Evolutionary conservation across 805 yeast species (phyloP).

Genomic region (Saccharomycopsis guyanensis): DNA sequence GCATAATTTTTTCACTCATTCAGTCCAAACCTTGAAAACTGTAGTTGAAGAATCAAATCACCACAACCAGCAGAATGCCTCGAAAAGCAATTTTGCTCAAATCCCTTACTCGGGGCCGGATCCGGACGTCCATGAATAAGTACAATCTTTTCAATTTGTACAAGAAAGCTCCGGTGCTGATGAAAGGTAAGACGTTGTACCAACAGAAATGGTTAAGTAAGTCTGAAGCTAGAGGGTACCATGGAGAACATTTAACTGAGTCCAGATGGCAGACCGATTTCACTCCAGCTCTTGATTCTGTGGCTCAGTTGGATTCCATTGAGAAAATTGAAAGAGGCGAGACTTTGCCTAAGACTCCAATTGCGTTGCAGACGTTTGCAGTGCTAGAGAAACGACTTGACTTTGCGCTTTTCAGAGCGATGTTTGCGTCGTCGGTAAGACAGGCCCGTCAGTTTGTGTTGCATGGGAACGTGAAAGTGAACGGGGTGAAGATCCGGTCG

Average conservation of each 20-base stretch:
- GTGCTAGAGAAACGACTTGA: constrained; percentile 84
- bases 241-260: constrained; percentile 90
- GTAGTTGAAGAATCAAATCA: no score
- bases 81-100: constrained; percentile 19
- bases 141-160: constrained; percentile 81
- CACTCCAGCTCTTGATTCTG: constrained; percentile 66
- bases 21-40: no score
- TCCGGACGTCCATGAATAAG: constrained; percentile 89
- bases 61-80: no score
- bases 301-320: constrained; percentile 82
- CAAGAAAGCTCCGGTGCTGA: constrained; percentile 54
- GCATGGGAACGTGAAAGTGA: constrained; percentile 76
- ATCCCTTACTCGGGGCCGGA: constrained; percentile 30
- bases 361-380: constrained; percentile 82
- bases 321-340: constrained; percentile 41
- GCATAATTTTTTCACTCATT: no score
- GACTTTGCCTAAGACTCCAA: constrained; percentile 58
- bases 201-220: constrained; percentile 92
- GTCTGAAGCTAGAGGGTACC: constrained; percentile 88
- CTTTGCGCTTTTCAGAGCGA: constrained; percentile 79
- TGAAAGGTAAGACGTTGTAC: constrained; percentile 60
- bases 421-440: constrained; percentile 89
- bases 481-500: constrained; percentile 69
- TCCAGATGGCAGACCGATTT: constrained; percentile 69
- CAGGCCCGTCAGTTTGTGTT: constrained; percentile 88